Evolutionary conservation across 768 basidiomycete genomes (phyloP).

Genomic region (Melanogaster broomeanus): DNA sequence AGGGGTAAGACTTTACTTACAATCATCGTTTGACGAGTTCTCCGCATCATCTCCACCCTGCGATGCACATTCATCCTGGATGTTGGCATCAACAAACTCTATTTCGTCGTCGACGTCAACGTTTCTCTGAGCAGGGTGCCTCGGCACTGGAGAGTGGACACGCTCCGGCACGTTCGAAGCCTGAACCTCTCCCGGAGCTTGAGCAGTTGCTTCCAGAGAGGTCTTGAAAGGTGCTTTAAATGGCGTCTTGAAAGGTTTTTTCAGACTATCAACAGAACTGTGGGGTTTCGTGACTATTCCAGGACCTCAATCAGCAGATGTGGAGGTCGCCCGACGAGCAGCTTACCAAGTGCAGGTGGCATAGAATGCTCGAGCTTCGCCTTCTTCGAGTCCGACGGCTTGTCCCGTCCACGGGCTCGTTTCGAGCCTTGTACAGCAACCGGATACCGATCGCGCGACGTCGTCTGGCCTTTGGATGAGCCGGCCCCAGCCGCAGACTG

Average conservation of each 20-base stretch:
- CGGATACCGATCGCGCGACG: conserved; percentile 20
- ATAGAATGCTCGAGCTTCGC: conserved; percentile 17
- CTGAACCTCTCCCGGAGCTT: not conserved
- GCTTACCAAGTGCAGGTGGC: conserved; percentile 26
- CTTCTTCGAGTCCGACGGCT: conserved; percentile 21
- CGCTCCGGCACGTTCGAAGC: not conserved
- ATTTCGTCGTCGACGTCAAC: conserved; percentile 5
- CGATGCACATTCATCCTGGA: not conserved
- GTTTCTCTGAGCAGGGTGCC: not conserved
- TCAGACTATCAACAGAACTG: conserved; percentile 40
- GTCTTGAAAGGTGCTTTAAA: conserved; percentile 38
- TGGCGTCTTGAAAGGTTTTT: conserved; percentile 54
- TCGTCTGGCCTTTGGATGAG: conserved; percentile 16
- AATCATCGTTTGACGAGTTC: not conserved
- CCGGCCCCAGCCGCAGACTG: not conserved
- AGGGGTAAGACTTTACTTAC: not conserved
- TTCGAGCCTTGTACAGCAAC: conserved; percentile 22
- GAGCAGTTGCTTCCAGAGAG: conserved; percentile 10
- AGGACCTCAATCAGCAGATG: not conserved
- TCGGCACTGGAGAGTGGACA: not conserved
- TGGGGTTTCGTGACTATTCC: conserved; percentile 49
- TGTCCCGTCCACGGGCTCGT: conserved; percentile 12
- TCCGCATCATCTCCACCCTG: not conserved
- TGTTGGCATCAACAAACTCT: conserved; percentile 11
- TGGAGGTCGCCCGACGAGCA: not conserved